Evolutionary conservation across 345 rosid species (phyloP).

Genomic region (Alliaria petiolata): DNA sequence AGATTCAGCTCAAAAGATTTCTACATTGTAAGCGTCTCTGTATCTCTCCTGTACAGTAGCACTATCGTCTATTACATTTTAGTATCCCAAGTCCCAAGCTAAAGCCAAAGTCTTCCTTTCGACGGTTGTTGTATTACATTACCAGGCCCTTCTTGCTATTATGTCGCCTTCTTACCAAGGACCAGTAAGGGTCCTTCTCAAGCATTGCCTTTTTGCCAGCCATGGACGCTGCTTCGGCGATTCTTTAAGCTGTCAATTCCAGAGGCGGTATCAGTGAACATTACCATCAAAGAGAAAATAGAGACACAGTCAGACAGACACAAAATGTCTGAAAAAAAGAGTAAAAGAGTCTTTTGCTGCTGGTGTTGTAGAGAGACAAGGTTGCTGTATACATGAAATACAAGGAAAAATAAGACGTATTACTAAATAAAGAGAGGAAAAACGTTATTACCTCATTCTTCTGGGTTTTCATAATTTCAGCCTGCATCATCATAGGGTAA

Average conservation of each 20-base stretch:
- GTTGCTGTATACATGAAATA: not conserved
- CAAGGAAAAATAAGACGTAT: not conserved
- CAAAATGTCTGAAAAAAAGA: not conserved
- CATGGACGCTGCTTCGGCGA: slow-evolving; percentile 41
- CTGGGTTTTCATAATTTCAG: slow-evolving; percentile 46
- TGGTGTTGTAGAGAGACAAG: not conserved
- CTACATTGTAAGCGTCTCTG: slow-evolving; percentile 24
- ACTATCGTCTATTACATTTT: slow-evolving; percentile 21
- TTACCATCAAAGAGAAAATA: not conserved
- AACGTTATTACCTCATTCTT: slow-evolving; percentile 45
- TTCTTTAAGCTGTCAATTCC: slow-evolving; percentile 43
- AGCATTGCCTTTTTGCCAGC: slow-evolving; percentile 56
- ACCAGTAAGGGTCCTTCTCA: slow-evolving; percentile 83
- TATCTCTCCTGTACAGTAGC: slow-evolving; percentile 29
- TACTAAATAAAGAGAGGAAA: not conserved
- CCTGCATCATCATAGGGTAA: slow-evolving; percentile 46
- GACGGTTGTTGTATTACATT: not conserved
- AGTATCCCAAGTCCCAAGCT: slow-evolving; percentile 11
- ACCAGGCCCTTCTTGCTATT: slow-evolving; percentile 8
- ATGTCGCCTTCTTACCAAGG: slow-evolving; percentile 57
- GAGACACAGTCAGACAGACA: not conserved
- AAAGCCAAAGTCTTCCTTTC: slow-evolving; percentile 7
- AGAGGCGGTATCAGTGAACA: not conserved
- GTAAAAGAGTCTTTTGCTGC: not conserved
- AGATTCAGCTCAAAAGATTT: slow-evolving; percentile 15